A percentile compares a stretch with the other conserved stretches of the same genome.
Conservation (phyloP, 257 asterid genomes). For the Primulina huaijiensis region DNA sequence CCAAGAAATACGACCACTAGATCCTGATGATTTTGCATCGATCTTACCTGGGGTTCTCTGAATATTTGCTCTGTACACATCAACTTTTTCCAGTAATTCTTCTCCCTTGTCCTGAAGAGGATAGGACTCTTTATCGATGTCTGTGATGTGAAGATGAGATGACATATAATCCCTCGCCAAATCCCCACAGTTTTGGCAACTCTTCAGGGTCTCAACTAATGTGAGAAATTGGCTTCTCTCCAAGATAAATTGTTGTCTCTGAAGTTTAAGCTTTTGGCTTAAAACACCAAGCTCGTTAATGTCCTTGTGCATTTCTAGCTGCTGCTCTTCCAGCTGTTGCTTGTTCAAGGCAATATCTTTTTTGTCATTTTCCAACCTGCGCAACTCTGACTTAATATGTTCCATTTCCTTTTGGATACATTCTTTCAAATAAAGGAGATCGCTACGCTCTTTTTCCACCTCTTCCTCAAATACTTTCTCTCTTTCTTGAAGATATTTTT, state of each 20-base stretch:
- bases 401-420: conserved; percentile 42
- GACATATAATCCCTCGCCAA: conserved; percentile 41
- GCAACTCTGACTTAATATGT: conserved; percentile 39
- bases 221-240: conserved; percentile 57
- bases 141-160: conserved; percentile 47
- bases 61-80: conserved; percentile 41
- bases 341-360: conserved; percentile 44
- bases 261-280: conserved; percentile 60
- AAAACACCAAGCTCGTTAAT: conserved; percentile 61
- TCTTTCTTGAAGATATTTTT: conserved; percentile 46
- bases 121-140: conserved; percentile 38
- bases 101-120: conserved; percentile 47
- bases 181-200: conserved; percentile 62
- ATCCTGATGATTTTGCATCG: conserved; percentile 41
- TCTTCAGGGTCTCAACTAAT: conserved; percentile 48
- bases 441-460: conserved; percentile 39
- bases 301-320: conserved; percentile 69
- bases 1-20: conserved; percentile 67
- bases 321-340: conserved; percentile 63
- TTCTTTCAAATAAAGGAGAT: conserved; percentile 47
- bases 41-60: conserved; percentile 39
- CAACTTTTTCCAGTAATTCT: conserved; percentile 56
- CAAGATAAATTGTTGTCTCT: conserved; percentile 50
- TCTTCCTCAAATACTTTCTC: conserved; percentile 54
- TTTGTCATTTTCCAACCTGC: conserved; percentile 57